Conservation (phyloP, 2,329 filamentous ascomycete genomes). For the Fusarium longipes region DNA sequence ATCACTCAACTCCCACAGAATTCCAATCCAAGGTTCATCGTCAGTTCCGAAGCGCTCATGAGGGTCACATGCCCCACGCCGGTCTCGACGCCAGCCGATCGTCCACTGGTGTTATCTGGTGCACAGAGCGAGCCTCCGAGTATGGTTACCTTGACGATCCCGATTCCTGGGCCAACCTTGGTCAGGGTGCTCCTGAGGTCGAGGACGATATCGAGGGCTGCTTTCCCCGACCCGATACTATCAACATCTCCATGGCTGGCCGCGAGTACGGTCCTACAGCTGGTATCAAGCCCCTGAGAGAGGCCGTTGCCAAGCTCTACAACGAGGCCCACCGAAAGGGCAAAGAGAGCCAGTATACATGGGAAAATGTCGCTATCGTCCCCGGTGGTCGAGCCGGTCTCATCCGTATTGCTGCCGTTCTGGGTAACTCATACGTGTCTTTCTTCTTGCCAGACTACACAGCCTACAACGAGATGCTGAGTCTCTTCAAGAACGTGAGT, state of each 20-base stretch:
- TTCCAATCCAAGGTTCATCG: constrained; percentile 84
- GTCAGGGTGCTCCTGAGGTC: constrained; percentile 93
- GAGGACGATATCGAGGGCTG: constrained; percentile 92
- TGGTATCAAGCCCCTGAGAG: constrained; percentile 89
- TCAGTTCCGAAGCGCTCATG: constrained; percentile 89
- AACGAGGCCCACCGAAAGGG: constrained; percentile 91
- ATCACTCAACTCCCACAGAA: constrained; percentile 66
- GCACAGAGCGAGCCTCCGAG: constrained; percentile 85
- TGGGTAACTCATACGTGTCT: constrained; percentile 90
- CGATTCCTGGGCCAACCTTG: constrained; percentile 88
- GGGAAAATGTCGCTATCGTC: constrained; percentile 98
- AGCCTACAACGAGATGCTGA: constrained; percentile 97
- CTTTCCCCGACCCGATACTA: constrained; percentile 81
- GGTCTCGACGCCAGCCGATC: constrained; percentile 89
- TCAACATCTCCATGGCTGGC: constrained; percentile 81
- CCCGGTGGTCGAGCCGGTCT: constrained; percentile 91
- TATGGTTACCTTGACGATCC: constrained; percentile 89
- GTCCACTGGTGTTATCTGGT: constrained; percentile 95
- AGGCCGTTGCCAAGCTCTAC: constrained; percentile 91
- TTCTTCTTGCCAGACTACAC: constrained; percentile 98
- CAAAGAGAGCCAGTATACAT: constrained; percentile 90
- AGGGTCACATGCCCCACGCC: constrained; percentile 90
- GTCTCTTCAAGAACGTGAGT: constrained; percentile 82
- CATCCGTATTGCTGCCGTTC: constrained; percentile 92
- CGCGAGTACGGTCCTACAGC: constrained; percentile 94